These are phyloP conservation scores for Groenewaldozyma auringiensis DNA, from an alignment of 1,139 yeast species.

Conservation along the genomic window DNA sequence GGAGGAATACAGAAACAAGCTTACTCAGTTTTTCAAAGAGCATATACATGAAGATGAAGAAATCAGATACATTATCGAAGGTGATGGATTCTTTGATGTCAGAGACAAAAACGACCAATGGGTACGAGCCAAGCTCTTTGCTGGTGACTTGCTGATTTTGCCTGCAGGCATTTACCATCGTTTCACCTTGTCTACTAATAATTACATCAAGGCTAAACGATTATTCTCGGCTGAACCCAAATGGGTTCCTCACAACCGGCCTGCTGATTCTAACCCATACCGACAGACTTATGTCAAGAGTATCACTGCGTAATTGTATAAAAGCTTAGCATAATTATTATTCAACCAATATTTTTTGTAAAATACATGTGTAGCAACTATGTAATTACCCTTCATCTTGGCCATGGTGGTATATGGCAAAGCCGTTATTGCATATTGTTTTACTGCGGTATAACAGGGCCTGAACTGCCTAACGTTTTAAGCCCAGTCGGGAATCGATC, in stretches of 20 bases:
- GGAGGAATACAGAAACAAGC: conserved; percentile 54
- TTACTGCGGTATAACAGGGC: no score
- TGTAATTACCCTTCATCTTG: no score
- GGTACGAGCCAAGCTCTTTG: conserved; percentile 63
- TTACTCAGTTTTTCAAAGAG: conserved; percentile 68
- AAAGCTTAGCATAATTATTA: not conserved
- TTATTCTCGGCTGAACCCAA: conserved; percentile 92
- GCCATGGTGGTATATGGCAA: no score
- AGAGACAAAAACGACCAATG: conserved; percentile 60
- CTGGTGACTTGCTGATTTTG: conserved; percentile 51
- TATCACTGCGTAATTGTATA: not conserved
- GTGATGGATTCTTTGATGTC: conserved; percentile 89
- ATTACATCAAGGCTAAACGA: conserved; percentile 69
- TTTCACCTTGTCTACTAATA: conserved; percentile 60
- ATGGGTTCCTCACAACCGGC: conserved; percentile 84
- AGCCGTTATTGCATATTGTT: no score
- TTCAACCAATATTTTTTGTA: no score
- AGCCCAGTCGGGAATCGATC: no score
- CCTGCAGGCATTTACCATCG: conserved; percentile 95
- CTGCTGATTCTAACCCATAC: conserved; percentile 38
- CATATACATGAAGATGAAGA: conserved; percentile 97
- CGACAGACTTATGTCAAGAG: conserved; percentile 37
- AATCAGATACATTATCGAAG: conserved; percentile 81
- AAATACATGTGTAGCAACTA: no score
- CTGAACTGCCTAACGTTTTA: no score